Evolutionary conservation across 78 protist species (phyloP).

Genomic region (Dictyostelium intermedium): DNA sequence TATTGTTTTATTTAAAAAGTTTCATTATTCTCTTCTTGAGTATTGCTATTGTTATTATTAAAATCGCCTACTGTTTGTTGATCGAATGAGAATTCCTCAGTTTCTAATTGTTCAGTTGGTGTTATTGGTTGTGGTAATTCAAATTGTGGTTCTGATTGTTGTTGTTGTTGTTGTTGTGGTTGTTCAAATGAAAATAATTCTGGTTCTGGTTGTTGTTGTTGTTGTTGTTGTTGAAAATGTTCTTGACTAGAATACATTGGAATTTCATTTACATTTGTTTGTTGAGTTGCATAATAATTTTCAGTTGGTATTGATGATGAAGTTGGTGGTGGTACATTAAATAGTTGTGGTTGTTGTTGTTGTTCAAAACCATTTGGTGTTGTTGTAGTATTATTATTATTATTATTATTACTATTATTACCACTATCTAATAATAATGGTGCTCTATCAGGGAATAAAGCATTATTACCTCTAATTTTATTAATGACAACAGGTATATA

Average conservation of each 20-base stretch:
- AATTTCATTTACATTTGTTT: not conserved
- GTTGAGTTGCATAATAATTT: not conserved
- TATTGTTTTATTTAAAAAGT: not conserved
- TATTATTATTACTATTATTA: not conserved
- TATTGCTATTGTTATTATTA: not conserved
- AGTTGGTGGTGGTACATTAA: constrained; percentile 7
- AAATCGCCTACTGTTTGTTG: not conserved
- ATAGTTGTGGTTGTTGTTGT: not conserved
- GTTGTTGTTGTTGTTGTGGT: constrained; percentile 22
- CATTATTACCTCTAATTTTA: not conserved
- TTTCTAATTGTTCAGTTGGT: not conserved
- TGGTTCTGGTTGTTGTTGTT: constrained; percentile 19
- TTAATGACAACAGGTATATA: not conserved
- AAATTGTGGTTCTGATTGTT: not conserved
- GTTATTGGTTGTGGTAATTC: not conserved
- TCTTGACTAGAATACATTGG: not conserved
- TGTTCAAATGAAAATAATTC: not conserved
- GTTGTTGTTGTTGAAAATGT: constrained; percentile 34
- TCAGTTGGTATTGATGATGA: not conserved
- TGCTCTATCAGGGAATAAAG: not conserved
- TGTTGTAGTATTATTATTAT: not conserved
- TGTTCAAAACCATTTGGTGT: not conserved
- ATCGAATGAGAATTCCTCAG: not conserved
- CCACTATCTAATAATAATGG: not conserved
- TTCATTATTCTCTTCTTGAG: not conserved